Conservation (phyloP, 495 filamentous ascomycete genomes). For the Pseudoneurospora amorphoporcata region DNA sequence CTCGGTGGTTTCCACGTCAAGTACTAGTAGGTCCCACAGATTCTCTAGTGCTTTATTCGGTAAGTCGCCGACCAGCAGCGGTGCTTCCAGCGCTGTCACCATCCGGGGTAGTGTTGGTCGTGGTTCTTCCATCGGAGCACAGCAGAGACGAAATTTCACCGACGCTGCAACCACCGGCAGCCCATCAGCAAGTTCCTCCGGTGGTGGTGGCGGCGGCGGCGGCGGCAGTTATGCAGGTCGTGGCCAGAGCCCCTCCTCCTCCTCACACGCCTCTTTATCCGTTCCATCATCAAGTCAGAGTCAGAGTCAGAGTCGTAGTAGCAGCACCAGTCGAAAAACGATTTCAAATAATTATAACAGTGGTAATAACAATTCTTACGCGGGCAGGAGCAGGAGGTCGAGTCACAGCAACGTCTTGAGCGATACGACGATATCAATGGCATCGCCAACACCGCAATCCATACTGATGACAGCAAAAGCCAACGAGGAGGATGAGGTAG, state of each 20-base stretch:
- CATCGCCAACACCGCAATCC: not conserved
- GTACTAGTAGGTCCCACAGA: conserved; percentile 12
- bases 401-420: conserved; percentile 5
- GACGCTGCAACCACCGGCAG: conserved; percentile 1
- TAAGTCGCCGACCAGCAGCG: conserved; percentile 5
- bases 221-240: not conserved
- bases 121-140: not conserved
- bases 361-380: not conserved
- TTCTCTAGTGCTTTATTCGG: conserved; percentile 5
- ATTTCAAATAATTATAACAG: not conserved
- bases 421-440: not conserved
- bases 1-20: conserved; percentile 22
- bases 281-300: not conserved
- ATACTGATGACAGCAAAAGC: not conserved
- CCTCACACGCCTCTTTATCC: not conserved
- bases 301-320: not conserved
- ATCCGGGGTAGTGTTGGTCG: not conserved
- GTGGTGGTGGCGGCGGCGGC: not conserved
- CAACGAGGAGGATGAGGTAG: conserved; percentile 20
- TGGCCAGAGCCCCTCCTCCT: not conserved
- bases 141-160: conserved; percentile 9
- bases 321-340: not conserved
- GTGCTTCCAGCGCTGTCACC: not conserved
- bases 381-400: conserved; percentile 10
- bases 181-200: not conserved